Evolutionary conservation across 129 eudicot genomes (phyloP), one percentile per base, ranked within the genome.

Genomic region (Escallonia herrerae): DNA sequence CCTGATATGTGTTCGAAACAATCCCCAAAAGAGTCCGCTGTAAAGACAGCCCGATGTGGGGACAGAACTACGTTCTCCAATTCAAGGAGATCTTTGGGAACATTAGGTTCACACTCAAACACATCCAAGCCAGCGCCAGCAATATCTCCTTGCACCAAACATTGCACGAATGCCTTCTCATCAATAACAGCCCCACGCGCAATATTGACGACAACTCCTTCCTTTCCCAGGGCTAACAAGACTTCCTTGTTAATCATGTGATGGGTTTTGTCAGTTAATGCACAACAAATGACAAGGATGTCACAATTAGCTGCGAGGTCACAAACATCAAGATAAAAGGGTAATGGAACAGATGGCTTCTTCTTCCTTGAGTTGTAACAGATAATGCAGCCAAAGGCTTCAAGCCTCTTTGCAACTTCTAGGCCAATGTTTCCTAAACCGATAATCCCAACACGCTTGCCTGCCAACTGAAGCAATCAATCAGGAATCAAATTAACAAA

Each of bases 71-170:
- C 95, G 12, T 83, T 87, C 45, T 91, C 86, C 65, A 87, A 66
- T 8, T 41, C 52, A 12, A 79, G 60, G 39, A 91, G 74, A 65
- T 81, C 87, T 11, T 69, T 40, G 0, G 83, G 80, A 9, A 83
- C 86, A 60, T 49, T 7, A 9, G 96, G 97, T 64, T 91, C 97
- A 7, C 83, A 64, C 65, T 83, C 96, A 69, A 76, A 85, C 68
- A 83, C 97, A 57, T 91, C 97, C 69, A 91, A 68, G 4, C 95
- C 97, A n/a, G 83, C 97, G 56, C 96, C 97, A 2, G 80, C 91
- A 14, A 91, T 85, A 37, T 83, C 82, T 56, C 88, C 81, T 14
- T 74, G 63, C 58, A 58, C 65, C 74, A 91, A 77, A 63, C 79
- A 72, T 9, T 62, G 38, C 39, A 87, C 80, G 65, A 91, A 41